phyloP scores from a whole-genome alignment of 202 grass and related monocot species.

The Elaeis oleifera region DNA sequence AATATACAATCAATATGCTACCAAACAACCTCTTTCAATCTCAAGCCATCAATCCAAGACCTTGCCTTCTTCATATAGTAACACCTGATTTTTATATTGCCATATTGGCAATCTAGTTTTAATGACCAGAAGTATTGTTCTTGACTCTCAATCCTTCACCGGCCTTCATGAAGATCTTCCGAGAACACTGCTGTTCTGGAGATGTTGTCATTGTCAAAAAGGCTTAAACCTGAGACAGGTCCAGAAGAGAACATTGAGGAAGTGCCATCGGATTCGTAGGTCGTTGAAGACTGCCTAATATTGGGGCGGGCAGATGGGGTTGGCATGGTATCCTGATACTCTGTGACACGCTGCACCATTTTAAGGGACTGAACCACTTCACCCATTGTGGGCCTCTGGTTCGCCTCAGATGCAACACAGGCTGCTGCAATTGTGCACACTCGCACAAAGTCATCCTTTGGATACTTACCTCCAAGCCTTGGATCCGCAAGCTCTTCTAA shows the following conservation, averaged over 20 bases:
- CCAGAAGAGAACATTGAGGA: constrained; percentile 98
- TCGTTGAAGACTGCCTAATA: constrained; percentile 32
- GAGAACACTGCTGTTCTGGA: constrained; percentile 65
- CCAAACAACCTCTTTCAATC: no score
- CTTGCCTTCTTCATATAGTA: no score
- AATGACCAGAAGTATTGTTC: no score
- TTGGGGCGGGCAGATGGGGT: constrained; percentile 51
- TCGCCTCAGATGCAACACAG: constrained; percentile 83
- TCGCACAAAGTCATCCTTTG: constrained; percentile 86
- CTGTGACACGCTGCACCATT: constrained; percentile 80
- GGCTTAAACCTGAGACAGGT: constrained; percentile 85
- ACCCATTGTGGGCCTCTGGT: constrained; percentile 92
- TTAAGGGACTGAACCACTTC: constrained; percentile 99
- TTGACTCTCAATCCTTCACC: constrained; percentile 30
- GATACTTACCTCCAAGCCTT: constrained; percentile 55
- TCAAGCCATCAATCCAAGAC: no score
- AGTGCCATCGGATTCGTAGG: constrained; percentile 92
- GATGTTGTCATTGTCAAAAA: constrained; percentile 79
- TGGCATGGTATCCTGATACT: constrained; percentile 59
- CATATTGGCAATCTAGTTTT: no score
- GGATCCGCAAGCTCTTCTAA: constrained; percentile 73
- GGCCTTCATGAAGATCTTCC: constrained; percentile 92
- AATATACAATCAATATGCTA: no score
- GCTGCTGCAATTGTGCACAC: constrained; percentile 93
- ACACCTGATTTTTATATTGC: no score